Conservation (phyloP, 257 asterid species). For the Nicotiana benthamiana region DNA sequence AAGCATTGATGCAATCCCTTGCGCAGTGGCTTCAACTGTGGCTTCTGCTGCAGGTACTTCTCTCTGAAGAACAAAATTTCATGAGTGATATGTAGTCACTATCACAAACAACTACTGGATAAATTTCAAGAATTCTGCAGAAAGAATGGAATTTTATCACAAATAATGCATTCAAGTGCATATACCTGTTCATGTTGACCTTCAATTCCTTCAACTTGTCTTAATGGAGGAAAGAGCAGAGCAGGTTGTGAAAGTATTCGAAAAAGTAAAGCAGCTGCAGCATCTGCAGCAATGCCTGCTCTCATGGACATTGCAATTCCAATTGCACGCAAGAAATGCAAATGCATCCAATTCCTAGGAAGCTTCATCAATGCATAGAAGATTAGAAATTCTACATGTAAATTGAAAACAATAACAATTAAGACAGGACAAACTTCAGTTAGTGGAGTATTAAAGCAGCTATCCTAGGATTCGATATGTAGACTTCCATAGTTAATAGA, state of each 20-base stretch:
- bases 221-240: conserved; percentile 81
- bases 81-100: conserved; percentile 6
- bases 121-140: conserved; percentile 1
- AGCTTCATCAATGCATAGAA: conserved; percentile 48
- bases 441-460: background rate
- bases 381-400: conserved; percentile 20
- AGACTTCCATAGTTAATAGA: background rate
- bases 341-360: conserved; percentile 98
- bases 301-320: conserved; percentile 99
- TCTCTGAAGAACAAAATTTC: conserved; percentile 42
- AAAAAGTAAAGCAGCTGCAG: conserved; percentile 98
- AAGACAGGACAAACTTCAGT: conserved; percentile 4
- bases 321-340: conserved; percentile 95
- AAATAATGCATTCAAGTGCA: conserved; percentile 2
- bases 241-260: conserved; percentile 98
- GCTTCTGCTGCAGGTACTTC: conserved; percentile 81
- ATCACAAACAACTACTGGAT: background rate
- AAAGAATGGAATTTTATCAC: conserved; percentile 8
- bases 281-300: conserved; percentile 93
- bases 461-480: background rate
- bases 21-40: conserved; percentile 95
- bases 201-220: conserved; percentile 90
- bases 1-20: conserved; percentile 99
- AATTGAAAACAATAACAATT: background rate
- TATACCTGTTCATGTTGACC: conserved; percentile 73